Evolutionary conservation across 208 protist species (phyloP), one percentile per base, ranked within the genome.

Genomic region (Leishmania arabica): DNA sequence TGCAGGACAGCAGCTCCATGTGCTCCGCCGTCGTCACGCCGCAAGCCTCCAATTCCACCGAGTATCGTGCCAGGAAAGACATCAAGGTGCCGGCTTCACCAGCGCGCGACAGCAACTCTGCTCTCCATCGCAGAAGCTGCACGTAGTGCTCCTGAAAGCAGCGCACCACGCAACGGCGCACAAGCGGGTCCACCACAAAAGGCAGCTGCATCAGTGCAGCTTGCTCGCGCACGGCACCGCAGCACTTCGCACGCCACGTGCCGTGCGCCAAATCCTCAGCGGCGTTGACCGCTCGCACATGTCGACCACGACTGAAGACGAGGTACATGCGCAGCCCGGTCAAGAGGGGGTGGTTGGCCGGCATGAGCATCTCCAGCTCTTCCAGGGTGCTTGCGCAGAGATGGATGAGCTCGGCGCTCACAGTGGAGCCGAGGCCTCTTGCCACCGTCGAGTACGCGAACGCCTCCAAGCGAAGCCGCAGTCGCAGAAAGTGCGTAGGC

Each of bases 61-160:
- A 65, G 77, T 91, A 96, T 13, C 88, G 85, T 40, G 34, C 15
- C 53, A 96, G 53, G 60, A 94, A 96, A 51, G 79, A 85, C 27
- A 54, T 13, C 47, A 96, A 81, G 27, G 90, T 51, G 27, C 86
- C 85, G 0, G 45, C 13, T 49, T 90, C 84, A 64, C 78, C 40
- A 21, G 34, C 68, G 31, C 58, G 71, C 15, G 54, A 24, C 69
- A 83, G 80, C 78, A 42, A 37, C 60, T 73, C 81, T 84, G 89
- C 62, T 81, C 62, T 45, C 83, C 83, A 86, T 5, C 47, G 73
- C 31, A 86, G 62, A 27, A 82, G 74, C 81, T 93, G 90, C 13
- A 89, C 83, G 73, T 86, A 91, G 81, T 94, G 87, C 84, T 96
- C 93, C 79, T 96, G 93, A 82, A 96, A 96, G 69, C 86, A 92